Conservation (phyloP, 371 early-diverging fungal genomes). For the Fennellomyces sp. region DNA sequence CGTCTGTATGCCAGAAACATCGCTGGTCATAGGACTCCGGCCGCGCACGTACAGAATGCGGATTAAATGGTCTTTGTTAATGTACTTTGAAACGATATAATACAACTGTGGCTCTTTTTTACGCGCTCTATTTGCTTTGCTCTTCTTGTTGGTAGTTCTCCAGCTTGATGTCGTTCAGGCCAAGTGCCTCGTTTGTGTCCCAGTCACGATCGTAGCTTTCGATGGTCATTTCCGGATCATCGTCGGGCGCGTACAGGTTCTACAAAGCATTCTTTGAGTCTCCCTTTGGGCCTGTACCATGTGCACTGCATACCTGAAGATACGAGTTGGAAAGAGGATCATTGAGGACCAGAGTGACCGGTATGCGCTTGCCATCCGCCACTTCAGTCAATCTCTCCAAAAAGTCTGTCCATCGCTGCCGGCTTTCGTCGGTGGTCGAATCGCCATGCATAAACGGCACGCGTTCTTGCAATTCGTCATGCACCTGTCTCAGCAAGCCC, state of each 20-base stretch:
- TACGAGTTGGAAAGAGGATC: constrained; percentile 92
- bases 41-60: no score
- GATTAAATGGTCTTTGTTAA: no score
- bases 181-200: constrained; percentile 85
- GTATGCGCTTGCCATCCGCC: constrained; percentile 60
- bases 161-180: constrained; percentile 85
- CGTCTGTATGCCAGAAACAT: neutral
- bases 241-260: constrained; percentile 91
- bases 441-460: constrained; percentile 81
- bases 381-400: constrained; percentile 69
- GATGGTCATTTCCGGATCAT: constrained; percentile 90
- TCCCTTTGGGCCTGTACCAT: no score
- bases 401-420: constrained; percentile 65
- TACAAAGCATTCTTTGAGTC: constrained; percentile 9
- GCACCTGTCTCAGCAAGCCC: constrained; percentile 88
- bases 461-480: constrained; percentile 78
- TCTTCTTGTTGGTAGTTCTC: constrained; percentile 49
- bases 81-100: no score
- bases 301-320: constrained; percentile 57
- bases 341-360: constrained; percentile 79
- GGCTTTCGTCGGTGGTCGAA: constrained; percentile 59
- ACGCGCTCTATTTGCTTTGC: neutral
- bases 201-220: constrained; percentile 86
- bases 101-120: no score
- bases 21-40: neutral